phyloP scores from a whole-genome alignment of 2,329 filamentous ascomycete genomes.

The Macrophomina pseudophaseolina region DNA sequence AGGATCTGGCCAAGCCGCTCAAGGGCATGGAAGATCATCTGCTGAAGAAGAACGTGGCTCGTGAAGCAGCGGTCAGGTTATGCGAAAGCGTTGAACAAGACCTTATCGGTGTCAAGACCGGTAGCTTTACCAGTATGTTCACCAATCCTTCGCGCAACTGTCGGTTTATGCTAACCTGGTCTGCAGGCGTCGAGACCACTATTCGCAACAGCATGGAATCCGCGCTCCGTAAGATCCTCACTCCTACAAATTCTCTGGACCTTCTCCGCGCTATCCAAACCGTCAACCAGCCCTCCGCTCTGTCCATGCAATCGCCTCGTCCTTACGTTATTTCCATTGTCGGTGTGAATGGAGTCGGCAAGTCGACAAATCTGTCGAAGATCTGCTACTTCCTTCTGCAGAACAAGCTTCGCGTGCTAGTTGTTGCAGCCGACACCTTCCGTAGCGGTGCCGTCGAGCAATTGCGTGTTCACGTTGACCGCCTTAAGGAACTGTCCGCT shows the following conservation, averaged over 20 bases:
- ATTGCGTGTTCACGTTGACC: constrained; percentile 91
- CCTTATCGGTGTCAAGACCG: constrained; percentile 87
- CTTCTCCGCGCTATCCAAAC: constrained; percentile 90
- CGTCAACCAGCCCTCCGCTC: constrained; percentile 64
- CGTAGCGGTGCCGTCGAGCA: constrained; percentile 97
- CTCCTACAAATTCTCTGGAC: constrained; percentile 91
- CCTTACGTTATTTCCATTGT: constrained; percentile 99
- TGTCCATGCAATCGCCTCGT: constrained; percentile 67
- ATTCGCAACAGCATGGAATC: constrained; percentile 89
- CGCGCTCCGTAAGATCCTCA: constrained; percentile 92
- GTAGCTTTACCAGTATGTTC: constrained; percentile 75
- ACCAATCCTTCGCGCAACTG: not conserved
- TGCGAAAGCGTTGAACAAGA: constrained; percentile 92
- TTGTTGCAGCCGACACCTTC: constrained; percentile 96
- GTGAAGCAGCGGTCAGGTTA: constrained; percentile 87
- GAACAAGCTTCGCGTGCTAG: constrained; percentile 94
- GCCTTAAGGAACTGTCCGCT: constrained; percentile 84
- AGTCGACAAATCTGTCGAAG: constrained; percentile 96
- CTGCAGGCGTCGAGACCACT: constrained; percentile 72
- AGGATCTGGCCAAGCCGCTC: constrained; percentile 88
- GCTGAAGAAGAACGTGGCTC: constrained; percentile 92
- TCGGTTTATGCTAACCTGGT: not conserved
- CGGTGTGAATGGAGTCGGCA: constrained; percentile 96
- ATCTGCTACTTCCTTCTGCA: constrained; percentile 98
- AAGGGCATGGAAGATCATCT: constrained; percentile 96